A percentile compares a stretch with the other conserved stretches of the same genome.
Evolutionary conservation across 78 protist species (phyloP).

Genomic region (Planoprotostelium fungivorum): DNA sequence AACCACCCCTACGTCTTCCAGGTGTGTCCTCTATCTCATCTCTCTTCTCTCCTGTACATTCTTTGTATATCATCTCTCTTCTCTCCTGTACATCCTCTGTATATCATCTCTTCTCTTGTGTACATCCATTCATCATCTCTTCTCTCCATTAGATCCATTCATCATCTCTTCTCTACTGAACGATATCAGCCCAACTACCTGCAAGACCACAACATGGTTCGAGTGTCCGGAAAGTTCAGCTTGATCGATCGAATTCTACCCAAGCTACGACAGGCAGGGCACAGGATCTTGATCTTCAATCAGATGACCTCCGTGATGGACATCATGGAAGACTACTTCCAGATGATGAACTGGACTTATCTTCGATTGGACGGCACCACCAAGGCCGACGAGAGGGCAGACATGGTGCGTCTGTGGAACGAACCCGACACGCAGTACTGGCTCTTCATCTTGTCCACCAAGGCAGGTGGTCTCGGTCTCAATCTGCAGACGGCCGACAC

Average conservation of each 20-base stretch:
- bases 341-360: conserved; percentile 14
- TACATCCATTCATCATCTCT: no score
- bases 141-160: no score
- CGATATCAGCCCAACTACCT: background rate
- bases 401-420: conserved; percentile 46
- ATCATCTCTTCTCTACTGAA: no score
- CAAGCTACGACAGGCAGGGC: conserved; percentile 63
- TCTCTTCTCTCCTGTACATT: background rate
- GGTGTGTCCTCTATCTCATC: conserved; percentile 1
- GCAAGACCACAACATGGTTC: conserved; percentile 22
- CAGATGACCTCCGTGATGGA: conserved; percentile 71
- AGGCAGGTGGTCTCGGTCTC: conserved; percentile 96
- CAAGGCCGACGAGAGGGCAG: conserved; percentile 66
- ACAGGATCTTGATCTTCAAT: conserved; percentile 75
- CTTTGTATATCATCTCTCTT: background rate
- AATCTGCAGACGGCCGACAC: conserved; percentile 95
- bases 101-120: no score
- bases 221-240: conserved; percentile 79
- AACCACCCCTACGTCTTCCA: conserved; percentile 95
- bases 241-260: conserved; percentile 78
- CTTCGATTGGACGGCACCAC: conserved; percentile 89
- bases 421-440: conserved; percentile 59
- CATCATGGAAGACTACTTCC: conserved; percentile 74
- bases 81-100: no score
- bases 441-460: conserved; percentile 82